Evolutionary conservation across 768 basidiomycete species (phyloP).

Genomic region (Artomyces pyxidatus): DNA sequence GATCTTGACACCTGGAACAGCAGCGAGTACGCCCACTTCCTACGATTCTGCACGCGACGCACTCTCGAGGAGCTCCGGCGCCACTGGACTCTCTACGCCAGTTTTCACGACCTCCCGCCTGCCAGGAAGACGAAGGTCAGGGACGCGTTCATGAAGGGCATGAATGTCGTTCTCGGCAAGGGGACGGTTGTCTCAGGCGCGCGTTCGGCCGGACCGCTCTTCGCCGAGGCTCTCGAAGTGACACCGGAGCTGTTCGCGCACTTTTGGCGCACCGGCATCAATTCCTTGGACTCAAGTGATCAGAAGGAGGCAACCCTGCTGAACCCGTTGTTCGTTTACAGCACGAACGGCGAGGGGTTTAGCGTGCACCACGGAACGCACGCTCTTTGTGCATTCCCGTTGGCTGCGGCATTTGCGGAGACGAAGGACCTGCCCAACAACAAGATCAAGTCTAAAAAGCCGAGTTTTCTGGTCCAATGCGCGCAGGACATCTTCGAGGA

Average conservation of each 20-base stretch:
- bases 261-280: slow-evolving; percentile 38
- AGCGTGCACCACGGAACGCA: slow-evolving; percentile 38
- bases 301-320: slow-evolving; percentile 21
- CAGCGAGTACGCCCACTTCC: slow-evolving; percentile 29
- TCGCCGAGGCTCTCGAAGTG: slow-evolving; percentile 12
- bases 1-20: slow-evolving; percentile 29
- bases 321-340: slow-evolving; percentile 42
- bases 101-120: neutral
- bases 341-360: slow-evolving; percentile 30
- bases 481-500: neutral
- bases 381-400: slow-evolving; percentile 35
- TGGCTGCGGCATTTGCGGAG: slow-evolving; percentile 24
- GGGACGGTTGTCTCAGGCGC: neutral
- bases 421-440: slow-evolving; percentile 5
- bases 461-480: slow-evolving; percentile 23
- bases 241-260: slow-evolving; percentile 18
- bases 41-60: slow-evolving; percentile 31
- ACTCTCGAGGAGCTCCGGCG: slow-evolving; percentile 32
- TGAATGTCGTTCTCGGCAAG: slow-evolving; percentile 1
- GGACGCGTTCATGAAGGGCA: neutral
- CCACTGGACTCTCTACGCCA: slow-evolving; percentile 28
- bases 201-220: slow-evolving; percentile 33
- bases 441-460: slow-evolving; percentile 22
- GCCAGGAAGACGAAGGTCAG: neutral
- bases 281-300: slow-evolving; percentile 17